These are phyloP conservation scores for Nannizzia gypsea DNA, from an alignment of 2,329 filamentous ascomycete species.

Conservation along the genomic window DNA sequence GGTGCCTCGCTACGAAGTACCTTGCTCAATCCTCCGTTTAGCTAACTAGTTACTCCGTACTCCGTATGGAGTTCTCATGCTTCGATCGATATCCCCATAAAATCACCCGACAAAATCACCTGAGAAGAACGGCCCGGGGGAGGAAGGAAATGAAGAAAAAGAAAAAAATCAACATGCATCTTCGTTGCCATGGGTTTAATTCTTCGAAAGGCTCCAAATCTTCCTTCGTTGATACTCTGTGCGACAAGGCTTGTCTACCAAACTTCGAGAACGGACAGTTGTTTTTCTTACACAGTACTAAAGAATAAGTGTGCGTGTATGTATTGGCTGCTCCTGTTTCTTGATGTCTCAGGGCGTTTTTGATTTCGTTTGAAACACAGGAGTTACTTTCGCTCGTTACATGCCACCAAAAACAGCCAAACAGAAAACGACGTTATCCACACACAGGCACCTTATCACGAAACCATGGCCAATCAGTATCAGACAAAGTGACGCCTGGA, in stretches of 20 bases:
- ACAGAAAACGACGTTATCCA: not conserved
- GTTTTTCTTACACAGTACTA: not conserved
- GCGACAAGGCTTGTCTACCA: conserved; percentile 1
- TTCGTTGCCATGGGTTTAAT: conserved; percentile 2
- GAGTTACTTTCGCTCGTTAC: not conserved
- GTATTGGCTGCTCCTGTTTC: not conserved
- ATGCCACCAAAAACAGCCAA: not conserved
- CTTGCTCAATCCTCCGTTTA: too few species aligned
- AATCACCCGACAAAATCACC: too few species aligned
- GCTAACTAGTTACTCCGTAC: too few species aligned
- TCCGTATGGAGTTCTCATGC: too few species aligned
- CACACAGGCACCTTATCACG: not conserved
- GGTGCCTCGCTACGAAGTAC: not conserved
- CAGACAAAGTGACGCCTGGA: not conserved
- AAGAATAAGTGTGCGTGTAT: too few species aligned
- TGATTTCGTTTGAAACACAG: conserved; percentile 1
- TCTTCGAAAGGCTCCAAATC: not conserved
- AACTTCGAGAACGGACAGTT: conserved; percentile 4
- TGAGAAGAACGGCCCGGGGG: not conserved
- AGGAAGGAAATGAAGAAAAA: not conserved
- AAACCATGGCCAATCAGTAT: not conserved
- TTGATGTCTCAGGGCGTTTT: conserved; percentile 2
- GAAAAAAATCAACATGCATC: not conserved
- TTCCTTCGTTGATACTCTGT: conserved; percentile 1
- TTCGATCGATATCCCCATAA: accelerated